Conservation (phyloP, 164 flowering plant species). For the Macadamia tetraphylla region DNA sequence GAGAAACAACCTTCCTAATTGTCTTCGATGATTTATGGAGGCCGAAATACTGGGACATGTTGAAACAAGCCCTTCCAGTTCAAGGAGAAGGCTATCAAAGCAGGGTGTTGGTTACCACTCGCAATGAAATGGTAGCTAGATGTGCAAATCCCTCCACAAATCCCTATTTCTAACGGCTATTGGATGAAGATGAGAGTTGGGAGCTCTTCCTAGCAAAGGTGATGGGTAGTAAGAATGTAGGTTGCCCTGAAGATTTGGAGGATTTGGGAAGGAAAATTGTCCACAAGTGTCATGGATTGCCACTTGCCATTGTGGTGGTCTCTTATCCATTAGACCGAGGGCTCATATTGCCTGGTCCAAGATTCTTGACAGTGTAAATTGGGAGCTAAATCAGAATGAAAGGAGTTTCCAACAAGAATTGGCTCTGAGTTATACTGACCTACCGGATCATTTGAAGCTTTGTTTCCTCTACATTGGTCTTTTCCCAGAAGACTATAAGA, state of each 20-base stretch:
- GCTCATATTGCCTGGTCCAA: background rate
- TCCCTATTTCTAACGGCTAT: background rate
- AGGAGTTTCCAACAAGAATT: background rate
- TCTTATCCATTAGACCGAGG: background rate
- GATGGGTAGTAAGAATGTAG: background rate
- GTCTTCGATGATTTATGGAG: background rate
- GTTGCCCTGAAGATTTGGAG: background rate
- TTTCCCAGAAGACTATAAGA: background rate
- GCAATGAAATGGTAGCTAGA: background rate
- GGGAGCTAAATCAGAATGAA: background rate
- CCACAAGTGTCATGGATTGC: background rate
- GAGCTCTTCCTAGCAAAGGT: background rate
- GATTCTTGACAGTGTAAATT: background rate
- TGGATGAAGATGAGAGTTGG: background rate
- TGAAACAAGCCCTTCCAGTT: background rate
- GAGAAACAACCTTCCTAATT: background rate
- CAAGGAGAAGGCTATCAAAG: background rate
- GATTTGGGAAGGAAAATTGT: background rate
- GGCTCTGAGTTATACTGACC: background rate
- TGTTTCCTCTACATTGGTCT: background rate
- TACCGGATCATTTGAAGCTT: background rate
- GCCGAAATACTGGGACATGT: background rate
- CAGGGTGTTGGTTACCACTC: background rate
- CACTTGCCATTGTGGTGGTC: slow-evolving; percentile 1
- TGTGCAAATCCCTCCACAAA: background rate